Conservation (phyloP, 140 eudicot genomes). For the Flaveria floridana region DNA sequence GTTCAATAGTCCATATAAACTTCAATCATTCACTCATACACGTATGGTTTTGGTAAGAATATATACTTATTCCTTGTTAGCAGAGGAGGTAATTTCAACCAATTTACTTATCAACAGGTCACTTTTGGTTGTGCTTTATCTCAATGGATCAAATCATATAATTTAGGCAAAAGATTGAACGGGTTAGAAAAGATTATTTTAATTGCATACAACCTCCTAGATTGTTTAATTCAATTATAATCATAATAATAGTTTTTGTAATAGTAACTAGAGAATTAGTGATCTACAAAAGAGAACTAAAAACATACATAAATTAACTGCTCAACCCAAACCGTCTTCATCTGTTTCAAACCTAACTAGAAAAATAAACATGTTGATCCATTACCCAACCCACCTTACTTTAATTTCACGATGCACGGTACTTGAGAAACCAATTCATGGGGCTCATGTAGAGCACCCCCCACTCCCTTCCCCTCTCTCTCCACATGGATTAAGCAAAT, state of each 20-base stretch:
- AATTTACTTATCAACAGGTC: not conserved
- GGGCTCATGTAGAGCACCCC: not conserved
- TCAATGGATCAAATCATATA: not conserved
- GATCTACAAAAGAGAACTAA: not conserved
- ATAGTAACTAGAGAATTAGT: not conserved
- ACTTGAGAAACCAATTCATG: not conserved
- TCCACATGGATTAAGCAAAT: not conserved
- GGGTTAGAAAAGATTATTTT: not conserved
- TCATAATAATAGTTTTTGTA: not conserved
- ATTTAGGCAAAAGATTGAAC: constrained; percentile 3
- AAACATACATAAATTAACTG: not conserved
- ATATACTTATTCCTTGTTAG: too few relatives aligned
- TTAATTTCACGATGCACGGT: not conserved
- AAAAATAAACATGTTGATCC: not conserved
- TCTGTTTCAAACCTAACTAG: not conserved
- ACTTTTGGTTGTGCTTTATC: not conserved
- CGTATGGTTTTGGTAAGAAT: too few relatives aligned
- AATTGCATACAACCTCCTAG: constrained; percentile 4
- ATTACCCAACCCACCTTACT: not conserved
- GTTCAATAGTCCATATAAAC: constrained; percentile 13
- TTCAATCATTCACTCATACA: not conserved
- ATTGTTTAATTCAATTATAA: not conserved
- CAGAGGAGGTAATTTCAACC: not conserved
- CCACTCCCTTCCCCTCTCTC: too few relatives aligned
- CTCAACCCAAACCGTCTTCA: not conserved